These are phyloP conservation scores for Triticum monococcum DNA, from an alignment of 176 grass and related monocot species.

Conservation along the genomic window DNA sequence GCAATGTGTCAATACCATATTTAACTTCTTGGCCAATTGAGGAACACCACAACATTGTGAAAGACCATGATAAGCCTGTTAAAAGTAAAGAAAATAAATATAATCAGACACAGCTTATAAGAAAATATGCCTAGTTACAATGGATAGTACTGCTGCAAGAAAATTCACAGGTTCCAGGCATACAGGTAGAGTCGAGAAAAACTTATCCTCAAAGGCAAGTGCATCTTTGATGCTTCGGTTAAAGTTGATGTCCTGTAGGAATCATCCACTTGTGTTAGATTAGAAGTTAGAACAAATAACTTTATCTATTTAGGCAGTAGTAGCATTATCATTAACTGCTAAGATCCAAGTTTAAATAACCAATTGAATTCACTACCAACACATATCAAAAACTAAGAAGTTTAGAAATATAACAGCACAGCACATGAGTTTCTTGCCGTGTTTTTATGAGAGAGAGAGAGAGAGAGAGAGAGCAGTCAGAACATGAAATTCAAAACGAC, in stretches of 20 bases:
- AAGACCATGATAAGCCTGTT: conserved; percentile 88
- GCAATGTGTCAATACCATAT: conserved; percentile 60
- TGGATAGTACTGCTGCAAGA: conserved; percentile 24
- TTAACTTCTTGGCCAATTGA: conserved; percentile 94
- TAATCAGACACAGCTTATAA: conserved; percentile 5
- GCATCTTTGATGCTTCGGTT: conserved; percentile 92
- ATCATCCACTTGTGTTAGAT: conserved; percentile 24
- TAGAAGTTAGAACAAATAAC: conserved; percentile 22
- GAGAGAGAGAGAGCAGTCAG: not conserved
- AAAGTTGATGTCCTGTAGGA: conserved; percentile 90
- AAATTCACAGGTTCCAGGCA: conserved; percentile 25
- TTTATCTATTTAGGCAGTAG: not conserved
- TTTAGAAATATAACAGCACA: not conserved
- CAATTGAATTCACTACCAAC: not conserved
- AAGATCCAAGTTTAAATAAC: conserved; percentile 21
- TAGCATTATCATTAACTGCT: not conserved
- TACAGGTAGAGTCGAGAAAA: conserved; percentile 87
- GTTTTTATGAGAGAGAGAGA: not conserved
- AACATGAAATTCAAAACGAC: conserved; percentile 1
- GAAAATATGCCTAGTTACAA: not conserved
- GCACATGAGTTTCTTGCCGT: not conserved
- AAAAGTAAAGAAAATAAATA: conserved; percentile 9
- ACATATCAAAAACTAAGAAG: conserved; percentile 3
- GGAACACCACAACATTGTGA: conserved; percentile 93
- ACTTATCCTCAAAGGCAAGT: conserved; percentile 80